These are phyloP conservation scores for Cytidiella melzeri DNA, from an alignment of 768 basidiomycete species.

Conservation along the genomic window DNA sequence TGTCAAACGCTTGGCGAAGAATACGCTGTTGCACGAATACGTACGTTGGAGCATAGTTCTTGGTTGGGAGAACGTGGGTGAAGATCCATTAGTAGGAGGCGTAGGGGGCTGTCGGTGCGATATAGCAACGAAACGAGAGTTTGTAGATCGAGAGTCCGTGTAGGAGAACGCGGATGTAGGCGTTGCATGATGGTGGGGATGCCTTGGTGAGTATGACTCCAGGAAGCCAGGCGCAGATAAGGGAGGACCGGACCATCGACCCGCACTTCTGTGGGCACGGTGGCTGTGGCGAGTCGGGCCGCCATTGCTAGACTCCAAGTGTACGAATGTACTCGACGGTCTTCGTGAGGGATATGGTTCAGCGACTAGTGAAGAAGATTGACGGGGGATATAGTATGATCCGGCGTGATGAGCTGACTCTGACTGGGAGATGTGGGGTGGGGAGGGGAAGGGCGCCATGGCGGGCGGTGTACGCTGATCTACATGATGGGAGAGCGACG, in stretches of 20 bases:
- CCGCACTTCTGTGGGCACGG: neutral
- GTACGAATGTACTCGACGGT: neutral
- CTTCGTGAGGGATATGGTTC: no score
- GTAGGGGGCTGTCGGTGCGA: neutral
- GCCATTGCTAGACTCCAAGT: neutral
- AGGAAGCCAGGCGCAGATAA: neutral
- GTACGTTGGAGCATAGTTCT: slow-evolving; percentile 58
- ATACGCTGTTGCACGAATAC: slow-evolving; percentile 18
- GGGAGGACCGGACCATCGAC: neutral
- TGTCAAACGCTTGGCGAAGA: neutral
- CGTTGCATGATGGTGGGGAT: neutral
- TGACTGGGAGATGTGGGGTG: no score
- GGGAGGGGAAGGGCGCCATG: no score
- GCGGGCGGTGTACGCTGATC: no score
- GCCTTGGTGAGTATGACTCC: neutral
- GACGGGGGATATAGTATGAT: no score
- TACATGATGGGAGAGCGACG: no score
- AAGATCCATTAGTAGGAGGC: neutral
- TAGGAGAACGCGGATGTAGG: neutral
- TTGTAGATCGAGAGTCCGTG: neutral
- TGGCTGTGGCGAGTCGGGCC: neutral
- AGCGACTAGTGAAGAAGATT: no score
- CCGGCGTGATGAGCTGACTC: no score
- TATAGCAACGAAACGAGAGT: neutral
- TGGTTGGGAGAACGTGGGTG: slow-evolving; percentile 1